These are phyloP conservation scores for Brettanomyces naardenensis DNA, from an alignment of 805 yeast genomes.

Conservation along the genomic window DNA sequence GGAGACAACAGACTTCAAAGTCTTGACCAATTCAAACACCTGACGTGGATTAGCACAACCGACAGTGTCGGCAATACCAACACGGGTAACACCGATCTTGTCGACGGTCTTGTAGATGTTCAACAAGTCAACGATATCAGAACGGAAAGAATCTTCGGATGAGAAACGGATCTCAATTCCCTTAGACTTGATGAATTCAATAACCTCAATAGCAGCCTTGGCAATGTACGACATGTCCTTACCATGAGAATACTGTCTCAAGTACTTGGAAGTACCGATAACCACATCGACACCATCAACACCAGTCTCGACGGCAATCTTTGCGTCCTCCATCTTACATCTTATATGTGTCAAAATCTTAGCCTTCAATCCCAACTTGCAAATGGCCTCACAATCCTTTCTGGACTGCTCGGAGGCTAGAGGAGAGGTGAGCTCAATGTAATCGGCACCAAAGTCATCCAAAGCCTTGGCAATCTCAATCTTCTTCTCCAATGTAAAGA, in stretches of 20 bases:
- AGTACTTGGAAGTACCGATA: conserved; percentile 92
- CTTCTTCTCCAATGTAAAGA: conserved; percentile 89
- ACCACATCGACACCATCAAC: conserved; percentile 99
- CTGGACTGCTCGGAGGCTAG: conserved; percentile 95
- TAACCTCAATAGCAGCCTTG: conserved; percentile 91
- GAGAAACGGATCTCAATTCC: conserved; percentile 96
- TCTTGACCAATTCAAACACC: conserved; percentile 92
- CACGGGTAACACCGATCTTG: conserved; percentile 96
- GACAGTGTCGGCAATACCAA: conserved; percentile 98
- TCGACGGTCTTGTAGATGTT: conserved; percentile 95
- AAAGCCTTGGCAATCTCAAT: conserved; percentile 95
- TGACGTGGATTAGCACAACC: conserved; percentile 99
- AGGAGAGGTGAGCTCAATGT: conserved; percentile 95
- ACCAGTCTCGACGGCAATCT: conserved; percentile 95
- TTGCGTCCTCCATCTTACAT: conserved; percentile 98
- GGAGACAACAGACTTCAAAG: conserved; percentile 85
- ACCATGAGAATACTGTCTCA: conserved; percentile 93
- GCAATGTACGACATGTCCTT: conserved; percentile 98
- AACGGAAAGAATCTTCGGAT: conserved; percentile 95
- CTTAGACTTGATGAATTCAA: conserved; percentile 93
- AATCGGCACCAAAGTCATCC: conserved; percentile 97
- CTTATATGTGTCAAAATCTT: conserved; percentile 94
- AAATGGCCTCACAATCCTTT: conserved; percentile 93
- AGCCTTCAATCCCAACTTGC: conserved; percentile 93
- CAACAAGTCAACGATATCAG: conserved; percentile 89